phyloP scores from a whole-genome alignment of 441 rosid species.

The Aleurites moluccanus region DNA sequence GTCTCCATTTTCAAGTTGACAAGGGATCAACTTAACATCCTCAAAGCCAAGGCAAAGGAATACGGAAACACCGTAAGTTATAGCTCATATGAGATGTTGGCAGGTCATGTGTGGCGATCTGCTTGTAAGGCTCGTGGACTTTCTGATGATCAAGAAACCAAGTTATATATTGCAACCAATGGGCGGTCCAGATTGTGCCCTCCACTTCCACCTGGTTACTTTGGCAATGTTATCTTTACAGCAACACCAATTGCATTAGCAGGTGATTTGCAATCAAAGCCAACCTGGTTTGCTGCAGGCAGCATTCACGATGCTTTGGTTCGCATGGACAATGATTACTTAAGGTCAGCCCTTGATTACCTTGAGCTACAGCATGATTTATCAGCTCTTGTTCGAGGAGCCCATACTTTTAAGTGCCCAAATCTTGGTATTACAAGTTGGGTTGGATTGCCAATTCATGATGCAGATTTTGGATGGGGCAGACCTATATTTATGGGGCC shows the following conservation, averaged over 20 bases:
- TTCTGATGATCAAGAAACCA: constrained; percentile 63
- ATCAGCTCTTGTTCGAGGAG: constrained; percentile 82
- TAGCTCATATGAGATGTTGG: constrained; percentile 90
- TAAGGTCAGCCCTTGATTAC: constrained; percentile 95
- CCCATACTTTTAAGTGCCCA: constrained; percentile 86
- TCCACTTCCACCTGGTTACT: constrained; percentile 80
- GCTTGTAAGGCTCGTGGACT: constrained; percentile 80
- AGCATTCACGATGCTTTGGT: constrained; percentile 71
- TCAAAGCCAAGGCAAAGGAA: constrained; percentile 81
- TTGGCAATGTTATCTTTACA: constrained; percentile 89
- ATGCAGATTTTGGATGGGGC: constrained; percentile 98
- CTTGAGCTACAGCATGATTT: constrained; percentile 89
- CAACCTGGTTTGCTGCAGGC: constrained; percentile 88
- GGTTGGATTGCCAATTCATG: constrained; percentile 91
- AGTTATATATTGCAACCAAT: constrained; percentile 86
- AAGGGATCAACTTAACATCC: constrained; percentile 60
- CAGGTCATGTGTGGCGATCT: constrained; percentile 92
- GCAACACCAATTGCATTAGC: constrained; percentile 84
- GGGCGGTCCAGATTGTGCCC: constrained; percentile 83
- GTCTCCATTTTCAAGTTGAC: constrained; percentile 79
- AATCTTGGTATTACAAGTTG: constrained; percentile 96
- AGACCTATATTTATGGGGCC: constrained; percentile 99
- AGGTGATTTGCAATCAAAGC: constrained; percentile 67
- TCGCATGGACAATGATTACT: constrained; percentile 77
- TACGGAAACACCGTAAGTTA: constrained; percentile 67